Conservation (phyloP, 169 alveolate genomes). For the Plasmodium coatneyi region DNA sequence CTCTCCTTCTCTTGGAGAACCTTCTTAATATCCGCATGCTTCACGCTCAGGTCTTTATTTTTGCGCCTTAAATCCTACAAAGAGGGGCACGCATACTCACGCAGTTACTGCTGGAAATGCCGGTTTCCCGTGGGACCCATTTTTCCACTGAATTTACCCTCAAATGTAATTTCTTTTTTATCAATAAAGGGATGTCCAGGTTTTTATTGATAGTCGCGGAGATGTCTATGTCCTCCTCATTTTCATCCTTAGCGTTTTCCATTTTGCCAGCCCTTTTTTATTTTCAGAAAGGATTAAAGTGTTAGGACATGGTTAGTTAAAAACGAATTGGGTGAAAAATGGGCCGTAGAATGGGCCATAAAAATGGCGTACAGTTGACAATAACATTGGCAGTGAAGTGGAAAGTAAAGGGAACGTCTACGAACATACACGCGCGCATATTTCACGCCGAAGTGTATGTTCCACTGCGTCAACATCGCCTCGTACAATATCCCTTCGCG, state of each 20-base stretch:
- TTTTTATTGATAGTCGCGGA: constrained; percentile 46
- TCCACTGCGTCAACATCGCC: not conserved
- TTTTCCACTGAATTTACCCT: constrained; percentile 21
- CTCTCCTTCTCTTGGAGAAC: constrained; percentile 43
- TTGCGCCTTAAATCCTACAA: constrained; percentile 49
- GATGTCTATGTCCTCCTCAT: constrained; percentile 26
- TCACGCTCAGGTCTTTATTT: constrained; percentile 58
- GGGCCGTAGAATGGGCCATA: not conserved
- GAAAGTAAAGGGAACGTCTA: not conserved
- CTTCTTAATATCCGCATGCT: constrained; percentile 54
- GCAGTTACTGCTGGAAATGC: not conserved
- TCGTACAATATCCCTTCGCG: not conserved
- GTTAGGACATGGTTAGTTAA: not conserved
- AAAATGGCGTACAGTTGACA: not conserved
- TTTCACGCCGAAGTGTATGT: not conserved
- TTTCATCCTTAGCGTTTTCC: constrained; percentile 18
- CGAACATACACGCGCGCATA: not conserved
- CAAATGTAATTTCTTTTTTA: constrained; percentile 51
- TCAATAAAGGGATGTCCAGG: constrained; percentile 68
- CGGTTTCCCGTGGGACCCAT: not conserved
- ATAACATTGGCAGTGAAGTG: not conserved
- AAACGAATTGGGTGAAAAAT: not conserved
- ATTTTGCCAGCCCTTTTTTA: constrained; percentile 17
- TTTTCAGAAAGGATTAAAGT: not conserved
- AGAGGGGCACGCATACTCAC: not conserved